These are phyloP conservation scores for Fusarium sulawesiense DNA, from an alignment of 2,329 filamentous ascomycete genomes.

Conservation along the genomic window DNA sequence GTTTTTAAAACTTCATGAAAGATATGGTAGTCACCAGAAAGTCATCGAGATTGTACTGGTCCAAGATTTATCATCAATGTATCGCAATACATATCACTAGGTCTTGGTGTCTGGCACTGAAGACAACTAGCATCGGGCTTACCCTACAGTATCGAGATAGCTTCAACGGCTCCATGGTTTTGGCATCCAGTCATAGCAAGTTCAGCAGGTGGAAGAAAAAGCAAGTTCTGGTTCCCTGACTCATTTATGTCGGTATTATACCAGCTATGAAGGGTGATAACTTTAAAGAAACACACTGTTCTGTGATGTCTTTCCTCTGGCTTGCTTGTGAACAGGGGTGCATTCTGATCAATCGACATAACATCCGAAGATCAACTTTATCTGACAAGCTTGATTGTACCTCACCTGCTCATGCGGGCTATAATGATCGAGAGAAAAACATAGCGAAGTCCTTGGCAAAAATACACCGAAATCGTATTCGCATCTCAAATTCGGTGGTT, in stretches of 20 bases:
- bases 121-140: neutral
- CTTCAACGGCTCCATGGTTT: neutral
- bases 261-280: fast-evolving
- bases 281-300: neutral
- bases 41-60: neutral
- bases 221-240: fast-evolving
- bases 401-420: neutral
- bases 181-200: fast-evolving
- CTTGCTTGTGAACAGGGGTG: neutral
- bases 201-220: fast-evolving
- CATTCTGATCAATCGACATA: neutral
- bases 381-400: neutral
- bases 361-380: neutral
- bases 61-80: neutral
- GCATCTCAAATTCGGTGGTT: neutral
- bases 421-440: neutral
- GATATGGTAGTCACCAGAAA: neutral
- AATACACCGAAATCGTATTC: neutral
- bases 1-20: neutral
- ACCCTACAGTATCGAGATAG: neutral
- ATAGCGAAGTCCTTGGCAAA: neutral
- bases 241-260: neutral
- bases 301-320: neutral
- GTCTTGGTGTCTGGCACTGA: neutral
- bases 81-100: neutral